Evolutionary conservation across 2,329 filamentous ascomycete genomes (phyloP), one percentile per base, ranked within the genome.

Genomic region (Trichophyton equinum): DNA sequence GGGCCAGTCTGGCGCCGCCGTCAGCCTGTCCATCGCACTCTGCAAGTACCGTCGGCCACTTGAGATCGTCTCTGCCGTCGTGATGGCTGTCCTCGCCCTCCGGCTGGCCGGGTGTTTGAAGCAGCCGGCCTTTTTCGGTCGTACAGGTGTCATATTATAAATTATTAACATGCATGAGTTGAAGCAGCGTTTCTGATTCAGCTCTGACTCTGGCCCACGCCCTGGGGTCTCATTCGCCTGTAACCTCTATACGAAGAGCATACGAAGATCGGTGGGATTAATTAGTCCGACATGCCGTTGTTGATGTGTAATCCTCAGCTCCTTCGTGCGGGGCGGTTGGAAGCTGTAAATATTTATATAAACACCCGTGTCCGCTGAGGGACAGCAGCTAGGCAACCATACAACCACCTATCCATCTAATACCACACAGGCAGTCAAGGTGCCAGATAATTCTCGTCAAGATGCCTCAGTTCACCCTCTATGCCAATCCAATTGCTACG

Each of bases 1-100:
- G 1, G 80, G 81, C 1, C 75, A 84, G 71, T 72, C 69, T 62
- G 61, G 82, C 46, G 76, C 75, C 67, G 30, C 78, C 15, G 75
- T 75, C 18, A 76, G 81, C 30, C 18, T 65, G 51, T 47, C 62
- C 8, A 67, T 67, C 25, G 66, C 64, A 66, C 30, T 62, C 46
- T 62, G 61, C 38, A 61, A 62, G 22, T 57, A 68, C 53, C 62
- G 65, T 3, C 63, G 64, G 22, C 61, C 61, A n/a, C 60, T 69
- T 11, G 68, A 69, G 58, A 46, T 69, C 61, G 57, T 65, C 6
- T 63, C 60, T 6, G 64, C 63, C 22, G 57, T 67, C 27, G 44
- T 68, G 40, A 7, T 66, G 47, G 44, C 68, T 40, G 60, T 69
- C 58, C 49, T 61, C 5, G 62, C 68, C 46, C 47, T 68, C 49